A percentile compares a stretch with the other conserved stretches of the same genome.
These are phyloP conservation scores for Brachypodium distachyon DNA, from an alignment of 202 grass and related monocot genomes.

Conservation along the genomic window DNA sequence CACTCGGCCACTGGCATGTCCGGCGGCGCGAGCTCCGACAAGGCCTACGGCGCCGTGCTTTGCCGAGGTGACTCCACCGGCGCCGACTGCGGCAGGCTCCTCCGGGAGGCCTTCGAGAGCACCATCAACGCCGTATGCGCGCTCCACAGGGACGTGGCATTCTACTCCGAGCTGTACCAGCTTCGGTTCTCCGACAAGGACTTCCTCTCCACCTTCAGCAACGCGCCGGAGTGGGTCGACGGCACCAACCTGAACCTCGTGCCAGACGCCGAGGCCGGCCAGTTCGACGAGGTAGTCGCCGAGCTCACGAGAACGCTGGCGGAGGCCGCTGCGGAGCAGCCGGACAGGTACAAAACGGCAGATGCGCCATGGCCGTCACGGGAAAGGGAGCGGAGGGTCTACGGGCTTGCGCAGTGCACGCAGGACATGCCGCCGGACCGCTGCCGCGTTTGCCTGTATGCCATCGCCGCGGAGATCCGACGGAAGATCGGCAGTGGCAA, in stretches of 20 bases:
- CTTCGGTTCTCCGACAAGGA: conserved; percentile 36
- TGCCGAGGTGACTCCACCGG: conserved; percentile 40
- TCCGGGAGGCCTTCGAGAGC: neutral
- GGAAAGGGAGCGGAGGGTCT: conserved; percentile 7
- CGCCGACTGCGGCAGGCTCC: conserved; percentile 13
- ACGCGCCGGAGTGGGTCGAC: conserved; percentile 14
- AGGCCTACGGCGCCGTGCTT: conserved; percentile 34
- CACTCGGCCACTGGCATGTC: conserved; percentile 23
- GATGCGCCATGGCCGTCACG: conserved; percentile 10
- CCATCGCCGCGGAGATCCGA: neutral
- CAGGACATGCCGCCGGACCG: conserved; percentile 25
- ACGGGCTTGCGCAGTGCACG: conserved; percentile 60
- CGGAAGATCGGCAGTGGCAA: neutral
- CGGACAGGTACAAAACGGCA: conserved; percentile 32
- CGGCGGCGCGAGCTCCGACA: conserved; percentile 12
- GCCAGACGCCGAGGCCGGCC: neutral
- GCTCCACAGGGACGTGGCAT: conserved; percentile 14
- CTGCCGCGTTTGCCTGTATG: conserved; percentile 35
- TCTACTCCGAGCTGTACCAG: conserved; percentile 42
- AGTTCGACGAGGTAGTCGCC: conserved; percentile 10
- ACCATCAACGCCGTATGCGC: neutral
- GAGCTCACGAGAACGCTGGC: conserved; percentile 21
- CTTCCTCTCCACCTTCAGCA: conserved; percentile 32
- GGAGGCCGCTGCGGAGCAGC: neutral
- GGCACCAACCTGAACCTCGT: neutral